Evolutionary conservation across 2,329 filamentous ascomycete species (phyloP).

Genomic region (Alternaria sp.): DNA sequence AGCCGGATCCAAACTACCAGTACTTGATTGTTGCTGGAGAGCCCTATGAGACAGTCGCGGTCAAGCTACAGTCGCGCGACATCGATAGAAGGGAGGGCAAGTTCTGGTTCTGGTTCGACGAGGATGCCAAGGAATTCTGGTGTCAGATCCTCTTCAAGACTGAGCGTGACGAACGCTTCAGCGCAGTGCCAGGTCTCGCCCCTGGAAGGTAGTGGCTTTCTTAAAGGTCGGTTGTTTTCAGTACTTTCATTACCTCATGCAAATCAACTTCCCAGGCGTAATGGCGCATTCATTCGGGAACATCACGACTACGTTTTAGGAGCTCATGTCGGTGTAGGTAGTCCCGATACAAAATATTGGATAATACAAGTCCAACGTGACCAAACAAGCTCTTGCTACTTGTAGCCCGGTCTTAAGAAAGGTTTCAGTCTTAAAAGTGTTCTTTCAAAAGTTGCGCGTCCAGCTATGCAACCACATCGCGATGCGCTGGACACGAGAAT

Average conservation of each 20-base stretch:
- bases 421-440: too few relatives aligned
- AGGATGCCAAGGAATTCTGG: constrained; percentile 96
- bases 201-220: constrained; percentile 47
- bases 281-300: constrained; percentile 18
- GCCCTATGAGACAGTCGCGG: constrained; percentile 96
- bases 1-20: constrained; percentile 90
- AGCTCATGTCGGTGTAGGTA: constrained; percentile 31
- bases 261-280: constrained; percentile 8
- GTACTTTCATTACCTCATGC: background rate
- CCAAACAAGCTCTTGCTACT: constrained; percentile 7
- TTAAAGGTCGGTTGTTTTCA: background rate
- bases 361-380: constrained; percentile 24
- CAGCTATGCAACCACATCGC: background rate
- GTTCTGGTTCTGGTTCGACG: constrained; percentile 95
- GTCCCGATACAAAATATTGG: constrained; percentile 18
- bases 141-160: constrained; percentile 98
- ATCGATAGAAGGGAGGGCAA: constrained; percentile 87
- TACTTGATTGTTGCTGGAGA: constrained; percentile 95
- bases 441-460: background rate
- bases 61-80: constrained; percentile 94
- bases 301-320: background rate
- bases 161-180: constrained; percentile 90
- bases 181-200: constrained; percentile 70
- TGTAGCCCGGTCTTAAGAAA: background rate
- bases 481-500: background rate